Conservation (phyloP, 2,329 filamentous ascomycete species). For the Berkeleyomyces rouxiae region DNA sequence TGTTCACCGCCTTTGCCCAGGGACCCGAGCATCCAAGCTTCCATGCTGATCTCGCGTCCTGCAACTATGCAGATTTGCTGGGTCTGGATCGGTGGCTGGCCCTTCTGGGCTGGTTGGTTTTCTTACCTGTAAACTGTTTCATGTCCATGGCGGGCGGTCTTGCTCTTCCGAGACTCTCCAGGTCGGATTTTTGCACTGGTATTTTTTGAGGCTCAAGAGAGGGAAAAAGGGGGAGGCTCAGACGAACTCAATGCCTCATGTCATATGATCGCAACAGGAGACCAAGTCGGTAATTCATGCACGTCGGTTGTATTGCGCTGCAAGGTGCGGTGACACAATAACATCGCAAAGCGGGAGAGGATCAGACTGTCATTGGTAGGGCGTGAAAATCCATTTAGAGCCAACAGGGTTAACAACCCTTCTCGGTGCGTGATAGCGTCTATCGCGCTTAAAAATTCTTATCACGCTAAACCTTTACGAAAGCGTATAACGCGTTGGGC, state of each 20-base stretch:
- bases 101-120: neutral
- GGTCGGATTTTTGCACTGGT: neutral
- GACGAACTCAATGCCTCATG: neutral
- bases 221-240: neutral
- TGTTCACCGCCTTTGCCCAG: neutral
- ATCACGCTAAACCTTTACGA: neutral
- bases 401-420: neutral
- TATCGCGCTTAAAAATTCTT: neutral
- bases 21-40: neutral
- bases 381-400: neutral
- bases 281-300: neutral
- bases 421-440: neutral
- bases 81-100: neutral
- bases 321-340: neutral
- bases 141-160: conserved; percentile 5
- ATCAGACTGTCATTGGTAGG: neutral
- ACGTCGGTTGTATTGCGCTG: neutral
- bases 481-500: neutral
- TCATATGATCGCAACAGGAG: neutral
- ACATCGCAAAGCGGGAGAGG: neutral
- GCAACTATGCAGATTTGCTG: neutral
- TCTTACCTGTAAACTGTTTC: conserved; percentile 5
- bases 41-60: neutral
- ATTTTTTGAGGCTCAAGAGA: neutral
- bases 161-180: neutral